Evolutionary conservation across 306 rosid genomes (phyloP), one percentile per base, ranked within the genome.

Genomic region (Spatholobus suberectus): DNA sequence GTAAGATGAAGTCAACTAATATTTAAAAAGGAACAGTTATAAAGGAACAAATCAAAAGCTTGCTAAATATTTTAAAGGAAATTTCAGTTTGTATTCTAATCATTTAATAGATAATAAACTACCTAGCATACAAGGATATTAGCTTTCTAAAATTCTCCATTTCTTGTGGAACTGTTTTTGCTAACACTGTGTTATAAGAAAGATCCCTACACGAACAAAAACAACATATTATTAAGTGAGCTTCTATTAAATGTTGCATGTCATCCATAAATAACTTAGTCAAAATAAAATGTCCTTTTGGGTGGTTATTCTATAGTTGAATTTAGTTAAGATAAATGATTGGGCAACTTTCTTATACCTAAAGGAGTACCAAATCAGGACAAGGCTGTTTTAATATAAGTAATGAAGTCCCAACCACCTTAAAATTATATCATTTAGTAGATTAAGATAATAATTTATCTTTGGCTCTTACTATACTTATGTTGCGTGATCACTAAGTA

Each of bases 121-220:
- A 17, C 23, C 27, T 59, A 80, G 51, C 89, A 88, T 87, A 92
- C 96, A 92, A 75, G 74, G 84, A 80, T 10, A 83, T 3, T 15
- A 92, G 88, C 52, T 90, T 88, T 38, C 37, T 85, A 89, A 92
- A 72, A 79, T 78, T 82, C 77, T 91, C 94, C 32, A 92, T 92
- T 84, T 88, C 81, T 8, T 7, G 6, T 70, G 93, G 96, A 68
- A 92, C 81, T 73, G 77, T 43, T 87, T 92, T 91, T 21, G 87
- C 70, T 54, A 92, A 81, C 29, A 82, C 87, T 8, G 41, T 26
- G 80, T 87, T 92, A 89, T 73, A 85, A 70, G 96, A 92, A 55
- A 92, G 89, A 85, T 92, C 96, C 83, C 96, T 92, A n/a, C n/a
- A n/a, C n/a, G n/a, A n/a, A n/a, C n/a, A n/a, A n/a, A n/a, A n/a